A percentile compares a stretch with the other conserved stretches of the same genome.
phyloP scores from a whole-genome alignment of 768 basidiomycete species.

The Amanita subjunquillea region DNA sequence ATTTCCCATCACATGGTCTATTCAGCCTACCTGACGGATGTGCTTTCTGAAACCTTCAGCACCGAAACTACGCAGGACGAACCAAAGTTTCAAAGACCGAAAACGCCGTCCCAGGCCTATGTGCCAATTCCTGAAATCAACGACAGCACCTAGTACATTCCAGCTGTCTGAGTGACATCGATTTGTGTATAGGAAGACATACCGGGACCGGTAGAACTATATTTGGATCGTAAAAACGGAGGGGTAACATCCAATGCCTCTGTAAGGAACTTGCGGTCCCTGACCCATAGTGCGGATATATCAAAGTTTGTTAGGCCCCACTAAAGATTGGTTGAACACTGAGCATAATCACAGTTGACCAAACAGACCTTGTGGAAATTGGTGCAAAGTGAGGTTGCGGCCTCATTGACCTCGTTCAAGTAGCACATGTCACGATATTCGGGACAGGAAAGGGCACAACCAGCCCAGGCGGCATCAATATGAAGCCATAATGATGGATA shows the following conservation, averaged over 20 bases:
- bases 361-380: constrained; percentile 79
- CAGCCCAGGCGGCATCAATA: constrained; percentile 89
- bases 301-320: constrained; percentile 91
- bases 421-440: constrained; percentile 56
- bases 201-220: constrained; percentile 49
- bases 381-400: constrained; percentile 72
- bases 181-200: background rate
- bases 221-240: constrained; percentile 67
- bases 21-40: constrained; percentile 46
- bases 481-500: constrained; percentile 74
- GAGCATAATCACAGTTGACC: background rate
- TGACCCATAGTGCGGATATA: constrained; percentile 70
- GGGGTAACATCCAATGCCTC: constrained; percentile 83
- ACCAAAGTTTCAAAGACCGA: constrained; percentile 88
- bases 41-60: constrained; percentile 48
- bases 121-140: constrained; percentile 87
- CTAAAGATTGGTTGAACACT: constrained; percentile 20
- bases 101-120: constrained; percentile 78
- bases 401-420: constrained; percentile 63
- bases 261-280: constrained; percentile 61
- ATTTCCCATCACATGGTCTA: background rate
- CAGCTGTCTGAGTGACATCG: background rate
- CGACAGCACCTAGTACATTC: constrained; percentile 49
- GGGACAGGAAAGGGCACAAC: constrained; percentile 70
- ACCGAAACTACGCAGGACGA: constrained; percentile 79